Evolutionary conservation across 441 rosid species (phyloP), one percentile per base, ranked within the genome.

Genomic region (Gossypium gossypioides): DNA sequence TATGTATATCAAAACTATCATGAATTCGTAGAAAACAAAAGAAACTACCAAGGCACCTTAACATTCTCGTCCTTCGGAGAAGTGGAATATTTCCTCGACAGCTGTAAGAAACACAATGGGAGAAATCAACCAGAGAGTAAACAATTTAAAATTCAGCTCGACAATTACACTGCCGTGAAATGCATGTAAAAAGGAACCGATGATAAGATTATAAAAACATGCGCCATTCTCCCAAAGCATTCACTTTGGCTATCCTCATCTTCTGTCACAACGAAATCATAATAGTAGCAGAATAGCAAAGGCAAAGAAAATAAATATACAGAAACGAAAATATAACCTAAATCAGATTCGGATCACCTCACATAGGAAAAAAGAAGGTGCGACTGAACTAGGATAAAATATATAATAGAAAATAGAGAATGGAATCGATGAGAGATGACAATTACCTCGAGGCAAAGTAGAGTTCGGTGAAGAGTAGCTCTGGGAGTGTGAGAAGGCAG

Each of bases 381-480:
- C 25, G 4, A 54, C n/a, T 10, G 29, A 40, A 32, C 12, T 60
- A 29, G 13, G 12, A 6, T 25, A 32, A 7, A 15, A 16, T 16
- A 59, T n/a, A 16, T 3, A 61, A 6, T 61, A 59, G 12, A 62
- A 46, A 34, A 62, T 3, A 34, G 3, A 62, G 7, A 46, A 34
- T 10, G 29, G 48, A 42, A 42, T 21, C n/a, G 54, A 64, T 21
- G 55, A 42, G 18, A 65, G 27, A 60, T 25, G 37, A 48, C 0
- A 18, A 18, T 54, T 75, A 92, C 98, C 91, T 86, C 81, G 40
- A 88, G 87, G 77, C 70, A 56, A 18, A 86, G 75, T n/a, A 83
- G 57, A 8, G 81, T 25, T 78, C 76, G 81, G n/a, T 61, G 80
- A 19, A 77, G 65, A 44, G 56, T 51, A 67, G 88, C 81, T 73